These are phyloP conservation scores for Colletotrichum lindemuthianum DNA, from an alignment of 2,329 filamentous ascomycete genomes.

Conservation along the genomic window DNA sequence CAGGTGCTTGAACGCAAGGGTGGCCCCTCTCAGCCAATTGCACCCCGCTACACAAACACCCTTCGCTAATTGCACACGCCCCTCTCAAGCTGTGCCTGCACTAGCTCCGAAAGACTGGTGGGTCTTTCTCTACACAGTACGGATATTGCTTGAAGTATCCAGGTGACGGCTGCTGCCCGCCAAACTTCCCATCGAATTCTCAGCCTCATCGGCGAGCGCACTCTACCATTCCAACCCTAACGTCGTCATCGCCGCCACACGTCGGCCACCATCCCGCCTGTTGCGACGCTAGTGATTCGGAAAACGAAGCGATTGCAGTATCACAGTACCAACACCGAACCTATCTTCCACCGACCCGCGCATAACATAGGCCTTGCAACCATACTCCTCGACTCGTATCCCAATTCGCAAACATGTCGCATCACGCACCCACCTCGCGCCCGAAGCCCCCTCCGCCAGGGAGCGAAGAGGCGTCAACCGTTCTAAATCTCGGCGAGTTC, in stretches of 20 bases:
- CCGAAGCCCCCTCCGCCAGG: constrained; percentile 75
- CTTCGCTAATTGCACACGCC: not conserved
- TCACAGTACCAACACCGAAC: not conserved
- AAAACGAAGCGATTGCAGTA: too few species aligned
- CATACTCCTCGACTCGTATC: not conserved
- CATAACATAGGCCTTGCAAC: not conserved
- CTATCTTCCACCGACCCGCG: not conserved
- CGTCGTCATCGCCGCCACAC: not conserved
- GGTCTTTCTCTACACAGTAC: too few species aligned
- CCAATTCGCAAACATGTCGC: constrained; percentile 25
- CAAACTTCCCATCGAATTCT: constrained; percentile 8
- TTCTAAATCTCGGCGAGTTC: constrained; percentile 92
- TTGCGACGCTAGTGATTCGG: too few species aligned
- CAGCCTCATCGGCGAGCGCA: constrained; percentile 26
- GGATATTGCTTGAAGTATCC: not conserved
- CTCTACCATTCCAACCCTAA: not conserved
- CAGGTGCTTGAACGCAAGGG: not conserved
- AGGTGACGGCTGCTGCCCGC: not conserved
- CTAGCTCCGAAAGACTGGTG: constrained; percentile 18
- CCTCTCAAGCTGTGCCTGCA: constrained; percentile 16
- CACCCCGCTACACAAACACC: constrained; percentile 18
- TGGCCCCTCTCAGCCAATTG: not conserved
- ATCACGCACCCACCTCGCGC: constrained; percentile 61
- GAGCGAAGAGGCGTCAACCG: constrained; percentile 87
- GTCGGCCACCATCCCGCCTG: too few species aligned